Evolutionary conservation across 768 basidiomycete species (phyloP), one percentile per base, ranked within the genome.

Genomic region (Pulveroboletus frians): DNA sequence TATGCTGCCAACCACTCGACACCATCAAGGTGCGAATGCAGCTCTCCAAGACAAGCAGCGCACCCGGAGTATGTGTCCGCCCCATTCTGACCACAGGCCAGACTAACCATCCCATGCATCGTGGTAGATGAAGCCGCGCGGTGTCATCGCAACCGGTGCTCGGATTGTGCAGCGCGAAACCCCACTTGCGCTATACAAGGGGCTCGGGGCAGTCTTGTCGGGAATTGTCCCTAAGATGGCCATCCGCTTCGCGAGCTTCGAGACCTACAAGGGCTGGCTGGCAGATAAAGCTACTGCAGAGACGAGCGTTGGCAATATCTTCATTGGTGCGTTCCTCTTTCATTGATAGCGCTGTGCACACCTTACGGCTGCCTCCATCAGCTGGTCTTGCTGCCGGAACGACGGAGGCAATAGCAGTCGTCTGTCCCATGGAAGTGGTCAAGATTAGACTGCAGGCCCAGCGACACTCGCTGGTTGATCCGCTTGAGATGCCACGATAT

Each of bases 21-120:
- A 98, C 96, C 21, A 98, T 98, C 76, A 98, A 98, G 74, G 95
- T 97, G 58, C 91, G 96, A n/a, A 99, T 99, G 96, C 96, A 99
- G 73, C 83, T 99, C 49, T 90, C 89, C 50, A 82, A 74, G 69
- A 85, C 92, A 9, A 82, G 92, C 30, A 73, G 75, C 48, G 67
- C 76, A 36, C 81, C 88, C 45, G 96, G 96, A 40, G 96, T 98
- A 69, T 65, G 89, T 85, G 3, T 23, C 18, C 20, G 31, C 13
- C 20, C 23, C 15, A 34, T 27, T 21, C 21, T 9, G 29, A 20
- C 10, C 6, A 15, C 29, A 26, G 27, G 5, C 18, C 30, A 32
- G 15, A 27, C 42, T 47, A 30, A 57, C 23, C 10, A n/a, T 5
- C 18, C 36, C 3, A n/a, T 35, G 49, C 32, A 34, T 35, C 26